Base-by-base conservation (phyloP, 139 green algal genomes). In the Haematococcus sp. region DNA sequence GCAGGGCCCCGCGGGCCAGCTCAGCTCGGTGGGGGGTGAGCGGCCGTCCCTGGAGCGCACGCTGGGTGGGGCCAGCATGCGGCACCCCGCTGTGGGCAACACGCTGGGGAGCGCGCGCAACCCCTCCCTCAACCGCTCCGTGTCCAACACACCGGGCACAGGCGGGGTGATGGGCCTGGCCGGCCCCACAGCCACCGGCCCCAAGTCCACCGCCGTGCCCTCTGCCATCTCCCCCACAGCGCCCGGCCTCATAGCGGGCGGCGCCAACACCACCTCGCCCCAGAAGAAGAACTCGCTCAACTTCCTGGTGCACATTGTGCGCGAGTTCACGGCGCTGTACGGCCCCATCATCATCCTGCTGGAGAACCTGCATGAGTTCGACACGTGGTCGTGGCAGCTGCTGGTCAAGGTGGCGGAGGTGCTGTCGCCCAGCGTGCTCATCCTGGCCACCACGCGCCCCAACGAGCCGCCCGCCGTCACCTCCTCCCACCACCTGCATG, bases 301-400 rank as follows among this genome's bases (percentile, higher is more conserved):
- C 63, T 80, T 90, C 54, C 63, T 88, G 34, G 61, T 88, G 16
- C 64, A 77, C 31, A 74, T 88, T 1, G 30, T 90, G 16, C 64
- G 70, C 51, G 76, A 87, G 67, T 89, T 74, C 68, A 79, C 83
- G 1, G 66, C 55, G 15, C 70, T 83, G 33, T 90, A 91, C 68
- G 89, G 87, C n/a, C 84, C 86, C 5, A 65, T 88, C 15, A 52
- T 92, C 11, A 54, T 90, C 31, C 67, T 92, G 64, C 68, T 93
- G 64, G 86, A 93, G 79, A 88, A 94, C 78, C 70, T 94, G 64
- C 87, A 94, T 51, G 71, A 88, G 51, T 91, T 91, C 72, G 89
- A 94, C 71, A 86, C 79, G 13, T 81, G 80, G 74, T 88, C 77
- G 35, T 93, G 86, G 84, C 73, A 83, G 55, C 77, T 92, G 76